These are phyloP conservation scores for Xylaria sp. DNA, from an alignment of 2,329 filamentous ascomycete genomes.

Conservation along the genomic window DNA sequence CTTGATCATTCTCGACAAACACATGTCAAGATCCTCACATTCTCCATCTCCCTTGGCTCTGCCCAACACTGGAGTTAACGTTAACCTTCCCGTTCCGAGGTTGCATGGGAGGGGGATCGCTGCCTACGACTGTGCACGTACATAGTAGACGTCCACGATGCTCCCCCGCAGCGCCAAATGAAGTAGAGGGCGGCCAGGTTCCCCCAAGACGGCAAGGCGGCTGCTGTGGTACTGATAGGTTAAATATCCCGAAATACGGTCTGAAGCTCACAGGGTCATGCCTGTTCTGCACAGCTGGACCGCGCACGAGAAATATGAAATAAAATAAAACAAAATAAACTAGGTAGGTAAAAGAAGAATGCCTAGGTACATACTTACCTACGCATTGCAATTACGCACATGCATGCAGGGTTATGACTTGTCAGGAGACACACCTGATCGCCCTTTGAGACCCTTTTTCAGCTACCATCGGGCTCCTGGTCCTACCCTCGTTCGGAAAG, in stretches of 20 bases:
- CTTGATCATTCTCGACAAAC: too few relatives aligned
- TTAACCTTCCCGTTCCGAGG: neutral
- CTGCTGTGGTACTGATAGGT: neutral
- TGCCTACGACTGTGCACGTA: neutral
- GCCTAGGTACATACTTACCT: too few relatives aligned
- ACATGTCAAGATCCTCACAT: too few relatives aligned
- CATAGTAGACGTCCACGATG: neutral
- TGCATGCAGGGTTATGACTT: constrained; percentile 4
- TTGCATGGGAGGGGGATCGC: neutral
- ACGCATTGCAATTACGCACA: too few relatives aligned
- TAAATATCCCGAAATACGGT: neutral
- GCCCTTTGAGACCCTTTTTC: constrained; percentile 17
- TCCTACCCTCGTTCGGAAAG: constrained; percentile 17
- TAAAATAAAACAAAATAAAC: too few relatives aligned
- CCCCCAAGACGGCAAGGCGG: neutral
- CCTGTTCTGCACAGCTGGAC: too few relatives aligned
- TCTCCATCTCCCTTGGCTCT: constrained; percentile 2
- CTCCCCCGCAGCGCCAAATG: neutral
- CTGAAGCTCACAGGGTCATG: too few relatives aligned
- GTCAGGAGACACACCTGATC: constrained; percentile 8
- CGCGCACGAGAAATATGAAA: too few relatives aligned
- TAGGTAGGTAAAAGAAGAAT: too few relatives aligned
- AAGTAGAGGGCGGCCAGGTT: too few relatives aligned
- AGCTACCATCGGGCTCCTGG: constrained; percentile 10
- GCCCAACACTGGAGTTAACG: neutral